These are phyloP conservation scores for Mallotus nudiflorus DNA, from an alignment of 345 rosid genomes.

Conservation along the genomic window DNA sequence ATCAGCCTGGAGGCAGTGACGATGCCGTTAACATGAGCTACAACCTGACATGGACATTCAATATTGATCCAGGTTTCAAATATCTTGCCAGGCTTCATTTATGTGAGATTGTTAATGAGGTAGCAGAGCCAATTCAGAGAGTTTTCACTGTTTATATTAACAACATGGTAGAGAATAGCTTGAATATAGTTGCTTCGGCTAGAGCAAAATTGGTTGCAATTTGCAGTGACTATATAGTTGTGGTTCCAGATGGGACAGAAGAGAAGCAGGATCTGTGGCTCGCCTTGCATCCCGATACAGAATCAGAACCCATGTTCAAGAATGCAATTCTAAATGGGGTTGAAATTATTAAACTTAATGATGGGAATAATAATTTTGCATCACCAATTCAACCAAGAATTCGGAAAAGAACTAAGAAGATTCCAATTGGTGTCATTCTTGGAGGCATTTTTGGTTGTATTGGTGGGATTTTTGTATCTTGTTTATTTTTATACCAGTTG, in stretches of 20 bases:
- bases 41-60: conserved; percentile 15
- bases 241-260: neutral
- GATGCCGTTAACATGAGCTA: neutral
- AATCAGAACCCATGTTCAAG: neutral
- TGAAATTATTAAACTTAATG: conserved; percentile 18
- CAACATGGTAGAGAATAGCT: neutral
- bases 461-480: neutral
- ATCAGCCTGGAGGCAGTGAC: neutral
- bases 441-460: neutral
- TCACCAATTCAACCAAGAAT: neutral
- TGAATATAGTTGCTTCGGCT: conserved; percentile 4
- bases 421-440: neutral
- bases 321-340: conserved; percentile 10
- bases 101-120: conserved; percentile 12
- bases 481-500: neutral
- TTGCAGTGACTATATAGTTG: neutral
- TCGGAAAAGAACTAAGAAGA: neutral
- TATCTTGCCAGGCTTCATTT: conserved; percentile 24
- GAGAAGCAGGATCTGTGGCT: neutral
- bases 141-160: conserved; percentile 5
- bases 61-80: conserved; percentile 13
- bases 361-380: conserved; percentile 3
- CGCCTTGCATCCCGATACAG: conserved; percentile 5
- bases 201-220: neutral
- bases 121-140: neutral